These are phyloP conservation scores for Ceratocystis destructans DNA, from an alignment of 2,329 filamentous ascomycete genomes.

Conservation along the genomic window DNA sequence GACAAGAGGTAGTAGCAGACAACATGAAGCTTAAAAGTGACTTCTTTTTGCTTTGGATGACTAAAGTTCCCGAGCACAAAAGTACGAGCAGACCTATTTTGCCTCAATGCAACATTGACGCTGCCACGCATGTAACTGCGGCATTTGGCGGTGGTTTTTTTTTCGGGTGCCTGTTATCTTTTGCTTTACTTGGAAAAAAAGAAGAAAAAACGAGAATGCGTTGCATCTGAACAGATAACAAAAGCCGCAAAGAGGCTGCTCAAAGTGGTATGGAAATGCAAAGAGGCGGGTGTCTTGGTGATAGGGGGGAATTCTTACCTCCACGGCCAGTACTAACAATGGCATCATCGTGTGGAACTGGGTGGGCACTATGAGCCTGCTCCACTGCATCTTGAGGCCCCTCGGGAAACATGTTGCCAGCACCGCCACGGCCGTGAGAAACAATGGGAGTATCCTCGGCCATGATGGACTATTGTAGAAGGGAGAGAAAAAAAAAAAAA, in stretches of 20 bases:
- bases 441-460: slow-evolving; percentile 25
- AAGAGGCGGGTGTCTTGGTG: background rate
- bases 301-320: slow-evolving; percentile 30
- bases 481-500: background rate
- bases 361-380: slow-evolving; percentile 42
- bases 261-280: background rate
- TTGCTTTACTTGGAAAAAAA: background rate
- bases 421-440: slow-evolving; percentile 47
- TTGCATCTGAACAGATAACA: background rate
- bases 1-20: background rate
- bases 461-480: slow-evolving; percentile 23
- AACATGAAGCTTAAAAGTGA: background rate
- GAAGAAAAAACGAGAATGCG: too few species aligned
- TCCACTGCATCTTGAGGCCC: slow-evolving; percentile 46
- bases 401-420: slow-evolving; percentile 47
- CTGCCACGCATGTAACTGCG: background rate
- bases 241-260: background rate
- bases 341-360: slow-evolving; percentile 43
- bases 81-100: slow-evolving; percentile 10
- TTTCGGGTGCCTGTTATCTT: background rate
- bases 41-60: too few species aligned
- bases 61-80: background rate
- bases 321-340: slow-evolving; percentile 46
- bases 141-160: background rate
- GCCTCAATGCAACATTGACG: slow-evolving; percentile 2